Evolutionary conservation across 768 basidiomycete species (phyloP), one percentile per base, ranked within the genome.

Genomic region (Cyathus striatus): DNA sequence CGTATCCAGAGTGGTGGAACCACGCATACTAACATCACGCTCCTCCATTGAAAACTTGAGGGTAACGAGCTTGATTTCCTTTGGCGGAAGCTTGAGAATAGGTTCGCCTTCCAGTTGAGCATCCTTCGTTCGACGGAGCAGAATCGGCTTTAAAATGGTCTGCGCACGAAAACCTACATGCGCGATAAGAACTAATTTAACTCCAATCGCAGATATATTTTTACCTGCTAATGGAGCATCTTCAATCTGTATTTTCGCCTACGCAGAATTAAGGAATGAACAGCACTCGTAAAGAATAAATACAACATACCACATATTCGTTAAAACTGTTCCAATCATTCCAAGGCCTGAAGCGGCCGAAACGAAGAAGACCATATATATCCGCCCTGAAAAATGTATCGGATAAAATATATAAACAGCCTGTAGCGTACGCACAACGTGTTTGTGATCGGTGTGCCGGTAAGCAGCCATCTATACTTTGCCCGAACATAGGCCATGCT

Each of bases 381-480:
- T 86, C 84, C 7, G 79, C 78, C 17, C 82, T 82, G 50, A 18
- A n/a, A n/a, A n/a, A n/a, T n/a, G n/a, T n/a, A n/a, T n/a, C n/a
- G n/a, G n/a, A n/a, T n/a, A n/a, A n/a, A n/a, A n/a, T n/a, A n/a
- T n/a, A n/a, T n/a, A n/a, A n/a, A n/a, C n/a, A n/a, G n/a, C n/a
- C n/a, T n/a, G n/a, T n/a, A n/a, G n/a, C n/a, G n/a, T 13, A 44
- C 70, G 3, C 51, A 84, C 83, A 80, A 61, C 2, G 81, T 78
- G 43, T 87, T 86, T 0, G 84, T 86, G 7, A 86, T 76, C 1
- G 85, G 84, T 0, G 85, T 86, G 25, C 85, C 84, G 0, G 86
- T 89, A 20, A 90, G 66, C 67, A 80, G 79, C 90, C 90, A 92
- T 17, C 87, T 67, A 51, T 84, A 83, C 46, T 73, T 79, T 0